Evolutionary conservation across 2,329 filamentous ascomycete genomes (phyloP), one percentile per base, ranked within the genome.

Genomic region (Blastomyces silverae): DNA sequence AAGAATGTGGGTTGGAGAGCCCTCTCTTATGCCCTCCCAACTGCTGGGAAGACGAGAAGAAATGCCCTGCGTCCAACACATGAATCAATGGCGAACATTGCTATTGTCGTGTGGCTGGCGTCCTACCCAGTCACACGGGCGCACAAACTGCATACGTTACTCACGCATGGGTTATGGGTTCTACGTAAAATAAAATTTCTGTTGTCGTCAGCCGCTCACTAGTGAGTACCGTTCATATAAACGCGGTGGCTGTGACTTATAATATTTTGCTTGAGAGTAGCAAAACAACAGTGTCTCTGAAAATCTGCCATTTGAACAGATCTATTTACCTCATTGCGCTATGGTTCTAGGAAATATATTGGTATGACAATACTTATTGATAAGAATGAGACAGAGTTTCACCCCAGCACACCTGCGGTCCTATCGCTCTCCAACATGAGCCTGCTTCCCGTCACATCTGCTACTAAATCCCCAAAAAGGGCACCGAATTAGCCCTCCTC

Each of bases 1-100:
- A 37, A 37, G 34, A 37, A 37, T 37, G 10, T 11, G 10, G 13
- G 37, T 13, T 8, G 37, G 10, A 8, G 3, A 39, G 7, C 37
- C 37, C 37, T 39, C 37, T 11, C 37, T 39, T 39, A 39, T 39
- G 8, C 0, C 37, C 7, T 13, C 10, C 37, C 37, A 39, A 13
- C 37, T 39, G 37, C 37, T 10, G 37, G 37, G 37, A 1, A 13
- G 7, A 39, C 3, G 10, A 39, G 37, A 39, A 39, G 10, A n/a
- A n/a, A n/a, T 39, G 37, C 10, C 10, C 71, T 8, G 72, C 68
- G 7, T 71, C 73, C 8, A 79, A 72, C 11, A 77, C 78, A 66
- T 79, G 75, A 1, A 79, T 71, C 11, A 25, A 50, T 11, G 39
- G 74, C 71, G 13, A 77, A 74, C 15, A 69, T 68, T 17, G 69